Percentiles rank a stretch among this genome's conserved stretches.
Evolutionary conservation across 2,329 filamentous ascomycete species (phyloP).

Genomic region (Thelonectria rubi): DNA sequence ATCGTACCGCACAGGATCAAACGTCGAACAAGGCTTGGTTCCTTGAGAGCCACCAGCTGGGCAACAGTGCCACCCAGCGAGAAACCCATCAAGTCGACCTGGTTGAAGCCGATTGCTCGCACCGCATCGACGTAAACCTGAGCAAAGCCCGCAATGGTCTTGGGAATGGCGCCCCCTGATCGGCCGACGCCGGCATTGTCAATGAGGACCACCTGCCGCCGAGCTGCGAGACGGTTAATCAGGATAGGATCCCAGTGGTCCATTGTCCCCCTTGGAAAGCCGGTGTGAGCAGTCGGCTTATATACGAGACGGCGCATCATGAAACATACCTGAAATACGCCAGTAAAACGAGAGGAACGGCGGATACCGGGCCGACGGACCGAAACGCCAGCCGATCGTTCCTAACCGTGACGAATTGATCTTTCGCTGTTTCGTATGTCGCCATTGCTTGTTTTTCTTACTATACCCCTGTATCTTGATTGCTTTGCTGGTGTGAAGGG

Average conservation of each 20-base stretch:
- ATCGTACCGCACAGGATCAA: slow-evolving; percentile 56
- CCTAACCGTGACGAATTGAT: slow-evolving; percentile 44
- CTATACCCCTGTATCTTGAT: too few relatives aligned
- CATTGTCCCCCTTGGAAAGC: slow-evolving; percentile 46
- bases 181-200: slow-evolving; percentile 60
- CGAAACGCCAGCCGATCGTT: slow-evolving; percentile 46
- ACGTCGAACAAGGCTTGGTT: slow-evolving; percentile 49
- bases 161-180: slow-evolving; percentile 52
- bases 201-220: slow-evolving; percentile 56
- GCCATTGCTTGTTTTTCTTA: slow-evolving; percentile 38
- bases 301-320: not conserved
- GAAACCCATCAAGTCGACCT: slow-evolving; percentile 59
- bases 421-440: slow-evolving; percentile 42
- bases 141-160: slow-evolving; percentile 44
- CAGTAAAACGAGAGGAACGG: slow-evolving; percentile 46
- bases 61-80: slow-evolving; percentile 59
- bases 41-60: slow-evolving; percentile 55
- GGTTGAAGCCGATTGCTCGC: slow-evolving; percentile 47
- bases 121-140: slow-evolving; percentile 48
- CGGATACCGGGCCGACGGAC: slow-evolving; percentile 41
- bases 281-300: not conserved
- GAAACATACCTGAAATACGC: slow-evolving; percentile 45
- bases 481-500: too few relatives aligned
- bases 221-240: slow-evolving; percentile 54
- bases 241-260: slow-evolving; percentile 55